Evolutionary conservation across 192 early-diverging fungal species (phyloP).

Genomic region (Mycoemilia scoparia): DNA sequence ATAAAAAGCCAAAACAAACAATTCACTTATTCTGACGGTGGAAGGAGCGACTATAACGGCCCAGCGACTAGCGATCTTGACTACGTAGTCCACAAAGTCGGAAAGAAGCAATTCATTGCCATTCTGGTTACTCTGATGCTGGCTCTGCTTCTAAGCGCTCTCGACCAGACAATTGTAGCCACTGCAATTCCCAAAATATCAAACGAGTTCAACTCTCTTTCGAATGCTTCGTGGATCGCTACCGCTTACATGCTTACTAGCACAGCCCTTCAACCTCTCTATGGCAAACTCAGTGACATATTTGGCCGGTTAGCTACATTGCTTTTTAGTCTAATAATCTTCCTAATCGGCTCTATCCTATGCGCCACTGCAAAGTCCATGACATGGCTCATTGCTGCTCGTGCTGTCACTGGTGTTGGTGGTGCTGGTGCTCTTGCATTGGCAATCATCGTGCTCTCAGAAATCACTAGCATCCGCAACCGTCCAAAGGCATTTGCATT

Average conservation of each 20-base stretch:
- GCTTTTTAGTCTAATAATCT: conserved; percentile 30
- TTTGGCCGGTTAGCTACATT: conserved; percentile 49
- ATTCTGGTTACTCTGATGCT: conserved; percentile 27
- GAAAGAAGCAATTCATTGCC: too few relatives aligned
- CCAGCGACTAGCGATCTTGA: too few relatives aligned
- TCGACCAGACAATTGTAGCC: conserved; percentile 47
- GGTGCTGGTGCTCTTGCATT: conserved; percentile 46
- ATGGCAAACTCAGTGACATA: conserved; percentile 63
- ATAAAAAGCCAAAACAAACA: too few relatives aligned
- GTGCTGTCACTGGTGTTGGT: conserved; percentile 46
- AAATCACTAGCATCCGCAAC: conserved; percentile 36
- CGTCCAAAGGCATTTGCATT: conserved; percentile 39
- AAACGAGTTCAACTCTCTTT: conserved; percentile 35
- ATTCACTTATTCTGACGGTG: conserved; percentile 36
- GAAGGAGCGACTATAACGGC: conserved; percentile 62
- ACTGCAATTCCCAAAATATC: conserved; percentile 41
- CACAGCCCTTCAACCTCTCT: conserved; percentile 62
- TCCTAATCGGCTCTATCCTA: conserved; percentile 31
- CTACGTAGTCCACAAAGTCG: too few relatives aligned
- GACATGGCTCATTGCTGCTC: conserved; percentile 47
- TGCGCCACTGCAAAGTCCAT: conserved; percentile 36
- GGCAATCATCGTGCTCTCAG: conserved; percentile 44
- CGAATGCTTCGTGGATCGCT: conserved; percentile 57
- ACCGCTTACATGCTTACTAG: conserved; percentile 42
- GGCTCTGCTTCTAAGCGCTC: conserved; percentile 36